Evolutionary conservation across 2,329 filamentous ascomycete species (phyloP), one percentile per base, ranked within the genome.

Genomic region (Xylogone sp.): DNA sequence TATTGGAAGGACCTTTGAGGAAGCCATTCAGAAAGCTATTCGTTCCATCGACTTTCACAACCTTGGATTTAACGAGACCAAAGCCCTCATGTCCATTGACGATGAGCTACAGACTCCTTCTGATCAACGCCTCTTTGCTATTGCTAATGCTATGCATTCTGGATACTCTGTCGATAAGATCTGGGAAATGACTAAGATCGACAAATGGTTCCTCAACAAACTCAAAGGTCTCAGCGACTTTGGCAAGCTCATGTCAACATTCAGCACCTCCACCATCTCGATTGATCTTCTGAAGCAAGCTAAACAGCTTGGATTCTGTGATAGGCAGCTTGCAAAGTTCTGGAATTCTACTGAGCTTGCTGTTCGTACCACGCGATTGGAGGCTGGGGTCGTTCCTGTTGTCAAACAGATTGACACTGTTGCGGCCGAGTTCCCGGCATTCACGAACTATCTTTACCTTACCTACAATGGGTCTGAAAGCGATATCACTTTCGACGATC

Each of bases 401-500:
- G 93, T 97, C 50, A 97, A 97, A 80, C 93, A 97, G 74, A 97
- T 99, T 53, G 94, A 99, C 73, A 99, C 94, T 0, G 94, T 99
- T 45, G 94, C 94, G 46, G 94, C 92, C 16, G 94, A 99, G 70
- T 97, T 97, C 75, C 93, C 93, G 6, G 88, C 90, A 5, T 87
- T 83, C 60, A 97, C 94, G 19, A 97, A 99, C 72, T 99, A 99
- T 67, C 81, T 97, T 10, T 97, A 97, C 71, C 76, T 96, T 55
- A 97, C 94, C 0, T 97, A 97, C 76, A 97, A 97, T 65, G 93
- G 88, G 13, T 85, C 84, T 0, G 88, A 93, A 69, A 86, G 88
- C 59, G 94, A 99, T 63, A 76, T 97, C 50, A 67, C 69, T 13
- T 97, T 97, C 65, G 79, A 90, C 9, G 94, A 99, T 66, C 84